A percentile compares a stretch with the other conserved stretches of the same genome.
Conservation (phyloP, 1,284 basidiomycete species). For the Boletus semigastroideus region DNA sequence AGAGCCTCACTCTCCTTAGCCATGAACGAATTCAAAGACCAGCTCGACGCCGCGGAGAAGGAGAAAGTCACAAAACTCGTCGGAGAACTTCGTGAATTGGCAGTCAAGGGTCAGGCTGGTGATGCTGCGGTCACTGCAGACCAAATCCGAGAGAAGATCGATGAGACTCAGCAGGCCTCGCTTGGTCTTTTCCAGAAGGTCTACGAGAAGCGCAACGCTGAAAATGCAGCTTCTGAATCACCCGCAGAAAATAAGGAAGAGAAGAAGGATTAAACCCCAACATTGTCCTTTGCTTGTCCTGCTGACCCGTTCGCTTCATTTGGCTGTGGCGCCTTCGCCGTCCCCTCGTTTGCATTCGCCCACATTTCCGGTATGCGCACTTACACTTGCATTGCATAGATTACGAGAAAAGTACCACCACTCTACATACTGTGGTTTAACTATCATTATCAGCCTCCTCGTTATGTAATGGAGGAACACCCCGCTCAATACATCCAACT, state of each 20-base stretch:
- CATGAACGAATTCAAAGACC: slow-evolving; percentile 97
- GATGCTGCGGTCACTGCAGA: slow-evolving; percentile 84
- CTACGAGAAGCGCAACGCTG: slow-evolving; percentile 88
- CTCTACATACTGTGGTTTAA: slow-evolving; percentile 30
- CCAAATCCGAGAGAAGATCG: slow-evolving; percentile 89
- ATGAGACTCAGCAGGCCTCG: slow-evolving; percentile 94
- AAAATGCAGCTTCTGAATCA: slow-evolving; percentile 54
- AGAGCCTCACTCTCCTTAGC: slow-evolving; percentile 44
- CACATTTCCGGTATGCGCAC: slow-evolving; percentile 5
- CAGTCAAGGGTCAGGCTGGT: slow-evolving; percentile 87
- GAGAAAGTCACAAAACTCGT: slow-evolving; percentile 91
- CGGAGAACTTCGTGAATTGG: slow-evolving; percentile 85
- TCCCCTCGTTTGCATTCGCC: slow-evolving; percentile 28
- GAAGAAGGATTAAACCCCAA: slow-evolving; percentile 78
- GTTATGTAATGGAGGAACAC: slow-evolving; percentile 19
- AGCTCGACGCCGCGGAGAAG: slow-evolving; percentile 89
- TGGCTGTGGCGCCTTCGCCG: slow-evolving; percentile 17
- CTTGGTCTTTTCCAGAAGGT: slow-evolving; percentile 99
- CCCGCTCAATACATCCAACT: slow-evolving; percentile 25
- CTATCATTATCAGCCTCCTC: slow-evolving; percentile 8
- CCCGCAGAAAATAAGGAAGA: slow-evolving; percentile 54
- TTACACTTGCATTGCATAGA: slow-evolving; percentile 27
- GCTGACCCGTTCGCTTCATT: slow-evolving; percentile 8
- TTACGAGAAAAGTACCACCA: slow-evolving; percentile 32
- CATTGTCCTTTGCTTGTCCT: neutral